Conservation (phyloP, 345 rosid genomes). For the Schrenkiella parvula region DNA sequence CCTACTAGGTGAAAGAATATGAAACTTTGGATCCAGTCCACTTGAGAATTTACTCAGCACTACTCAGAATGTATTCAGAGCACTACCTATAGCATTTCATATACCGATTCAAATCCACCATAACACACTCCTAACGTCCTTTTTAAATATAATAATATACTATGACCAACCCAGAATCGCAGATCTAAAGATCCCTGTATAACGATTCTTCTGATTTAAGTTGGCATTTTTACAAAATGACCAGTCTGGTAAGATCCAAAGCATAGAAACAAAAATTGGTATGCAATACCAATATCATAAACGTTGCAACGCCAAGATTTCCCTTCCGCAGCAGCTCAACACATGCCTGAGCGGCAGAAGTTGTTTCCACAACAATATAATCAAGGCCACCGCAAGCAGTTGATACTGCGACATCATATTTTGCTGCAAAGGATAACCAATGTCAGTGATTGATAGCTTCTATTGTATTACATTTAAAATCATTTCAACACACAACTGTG, state of each 20-base stretch:
- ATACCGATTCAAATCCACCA: background rate
- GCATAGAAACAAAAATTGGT: slow-evolving; percentile 4
- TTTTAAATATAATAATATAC: background rate
- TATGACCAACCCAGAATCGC: background rate
- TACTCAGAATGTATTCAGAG: background rate
- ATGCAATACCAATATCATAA: slow-evolving; percentile 86
- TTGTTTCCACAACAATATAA: slow-evolving; percentile 92
- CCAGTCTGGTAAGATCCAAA: background rate
- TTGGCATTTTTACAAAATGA: background rate
- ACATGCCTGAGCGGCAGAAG: slow-evolving; percentile 87
- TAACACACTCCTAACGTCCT: background rate
- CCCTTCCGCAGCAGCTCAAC: slow-evolving; percentile 86
- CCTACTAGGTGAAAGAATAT: background rate
- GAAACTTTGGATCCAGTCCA: background rate
- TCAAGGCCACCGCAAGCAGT: slow-evolving; percentile 96
- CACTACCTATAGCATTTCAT: background rate
- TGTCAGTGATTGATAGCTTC: background rate
- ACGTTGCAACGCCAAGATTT: slow-evolving; percentile 90
- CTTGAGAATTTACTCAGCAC: background rate
- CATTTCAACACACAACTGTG: background rate
- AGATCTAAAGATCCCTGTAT: slow-evolving; percentile 1
- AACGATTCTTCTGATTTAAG: background rate
- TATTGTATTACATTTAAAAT: background rate
- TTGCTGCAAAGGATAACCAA: slow-evolving; percentile 56
- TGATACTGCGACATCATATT: slow-evolving; percentile 92